Evolutionary conservation across 2,329 filamentous ascomycete species (phyloP), one percentile per base, ranked within the genome.

Genomic region (Botrytis medusae): DNA sequence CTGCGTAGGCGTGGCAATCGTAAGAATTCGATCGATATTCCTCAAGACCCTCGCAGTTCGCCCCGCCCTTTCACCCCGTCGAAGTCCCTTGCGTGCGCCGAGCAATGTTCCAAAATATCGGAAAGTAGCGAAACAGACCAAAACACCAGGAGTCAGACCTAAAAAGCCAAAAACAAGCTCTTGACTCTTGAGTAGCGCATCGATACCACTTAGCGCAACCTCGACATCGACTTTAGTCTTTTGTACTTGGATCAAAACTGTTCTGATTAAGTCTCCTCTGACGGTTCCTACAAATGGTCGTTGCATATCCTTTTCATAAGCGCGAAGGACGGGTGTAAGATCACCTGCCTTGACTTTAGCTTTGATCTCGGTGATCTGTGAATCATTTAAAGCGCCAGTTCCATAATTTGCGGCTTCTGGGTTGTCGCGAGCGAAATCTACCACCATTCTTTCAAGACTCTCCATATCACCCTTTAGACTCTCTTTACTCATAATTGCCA

Each of bases 221-320:
- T 99, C 96, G 20, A 99, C 90, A 80, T 99, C 96, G 14, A 99
- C 96, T 85, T 99, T 99, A 34, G 96, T 98, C 86, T 99, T 99
- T 80, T 99, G 96, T 54, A 99, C 91, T 81, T 99, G 96, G 72
- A 99, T 98, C 62, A 99, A 86, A 42, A 99, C 88, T 7, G 95
- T 94, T 69, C 95, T 91, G 51, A 98, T 88, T 42, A 99, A 87
- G 79, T 98, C 95, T 18, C 96, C 96, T 44, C 90, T 89, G 29
- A 99, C 83, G 0, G 95, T 93, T 12, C 95, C 95, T 72, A 91
- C 86, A 74, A 99, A 90, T 1, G 96, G 96, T 64, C 86, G 92
- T 70, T 92, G 89, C 60, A 99, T 86, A 77, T 98, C 95, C 80
- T 92, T 91, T 81, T 99, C 96, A 81, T 97, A 99, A 0, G 95